Percentiles rank a stretch among this genome's conserved stretches.
Conservation (phyloP, 352 stramenopile species). For the Plasmopara muralis region DNA sequence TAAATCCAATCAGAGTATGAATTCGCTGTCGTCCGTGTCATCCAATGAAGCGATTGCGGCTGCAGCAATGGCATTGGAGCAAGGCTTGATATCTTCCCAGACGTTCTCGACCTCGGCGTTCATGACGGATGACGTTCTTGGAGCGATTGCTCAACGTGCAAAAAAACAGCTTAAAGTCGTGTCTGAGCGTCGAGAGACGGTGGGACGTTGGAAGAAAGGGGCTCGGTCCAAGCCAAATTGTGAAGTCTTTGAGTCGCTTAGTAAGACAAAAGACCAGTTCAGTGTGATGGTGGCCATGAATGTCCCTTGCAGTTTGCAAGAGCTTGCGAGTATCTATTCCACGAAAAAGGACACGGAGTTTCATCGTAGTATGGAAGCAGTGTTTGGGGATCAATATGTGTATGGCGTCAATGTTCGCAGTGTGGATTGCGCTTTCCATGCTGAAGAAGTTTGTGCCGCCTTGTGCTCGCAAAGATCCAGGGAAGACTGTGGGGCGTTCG, state of each 20-base stretch:
- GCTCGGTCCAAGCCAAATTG: slow-evolving; percentile 27
- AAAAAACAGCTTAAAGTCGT: slow-evolving; percentile 41
- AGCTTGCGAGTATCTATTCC: slow-evolving; percentile 54
- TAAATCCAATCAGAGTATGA: slow-evolving; percentile 11
- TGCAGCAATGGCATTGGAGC: slow-evolving; percentile 18
- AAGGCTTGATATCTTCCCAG: slow-evolving; percentile 29
- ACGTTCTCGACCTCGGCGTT: slow-evolving; percentile 26
- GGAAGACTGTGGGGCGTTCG: slow-evolving; percentile 15
- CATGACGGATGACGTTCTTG: slow-evolving; percentile 29
- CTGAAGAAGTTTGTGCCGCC: slow-evolving; percentile 1
- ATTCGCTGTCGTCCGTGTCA: slow-evolving; percentile 16
- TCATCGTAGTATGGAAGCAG: slow-evolving; percentile 52
- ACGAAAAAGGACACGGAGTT: slow-evolving; percentile 43
- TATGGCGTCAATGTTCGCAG: slow-evolving; percentile 40
- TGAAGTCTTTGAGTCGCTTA: slow-evolving; percentile 45
- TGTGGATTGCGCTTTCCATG: slow-evolving; percentile 25
- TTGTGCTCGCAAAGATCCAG: slow-evolving; percentile 2
- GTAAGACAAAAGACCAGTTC: slow-evolving; percentile 40
- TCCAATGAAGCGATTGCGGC: slow-evolving; percentile 16
- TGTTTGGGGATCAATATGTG: slow-evolving; percentile 61
- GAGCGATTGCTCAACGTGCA: slow-evolving; percentile 25
- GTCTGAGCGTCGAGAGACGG: slow-evolving; percentile 35
- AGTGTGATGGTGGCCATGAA: slow-evolving; percentile 58
- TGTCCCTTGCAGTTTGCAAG: slow-evolving; percentile 43
- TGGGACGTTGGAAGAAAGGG: slow-evolving; percentile 44